Conservation (phyloP, 2,329 filamentous ascomycete species). For the Fusarium sp. region DNA sequence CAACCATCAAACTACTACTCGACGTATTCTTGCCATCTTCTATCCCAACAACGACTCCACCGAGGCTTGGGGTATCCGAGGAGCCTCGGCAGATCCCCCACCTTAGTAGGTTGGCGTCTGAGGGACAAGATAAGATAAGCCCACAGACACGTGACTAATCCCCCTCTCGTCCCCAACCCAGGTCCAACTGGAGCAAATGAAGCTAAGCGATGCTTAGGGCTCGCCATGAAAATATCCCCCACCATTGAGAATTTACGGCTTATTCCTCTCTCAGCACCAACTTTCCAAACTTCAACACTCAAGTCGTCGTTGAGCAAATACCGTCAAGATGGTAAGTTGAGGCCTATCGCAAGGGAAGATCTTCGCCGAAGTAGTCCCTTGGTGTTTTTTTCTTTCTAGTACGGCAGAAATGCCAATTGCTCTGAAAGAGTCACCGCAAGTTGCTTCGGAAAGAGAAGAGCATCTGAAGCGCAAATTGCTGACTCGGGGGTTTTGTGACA, state of each 20-base stretch:
- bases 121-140: constrained; percentile 20
- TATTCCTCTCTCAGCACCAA: constrained; percentile 44
- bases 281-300: constrained; percentile 48
- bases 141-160: constrained; percentile 34
- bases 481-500: constrained; percentile 78
- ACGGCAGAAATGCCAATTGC: constrained; percentile 58
- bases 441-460: constrained; percentile 86
- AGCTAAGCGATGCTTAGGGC: constrained; percentile 50
- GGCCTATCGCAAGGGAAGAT: constrained; percentile 47
- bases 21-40: constrained; percentile 2
- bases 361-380: constrained; percentile 17
- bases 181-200: constrained; percentile 35
- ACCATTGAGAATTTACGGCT: constrained; percentile 47
- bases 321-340: constrained; percentile 77
- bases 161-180: constrained; percentile 54
- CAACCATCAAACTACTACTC: not conserved
- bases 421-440: constrained; percentile 86
- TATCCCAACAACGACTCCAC: constrained; percentile 14
- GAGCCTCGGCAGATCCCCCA: constrained; percentile 40
- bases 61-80: constrained; percentile 22
- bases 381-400: constrained; percentile 43
- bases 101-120: not conserved
- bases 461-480: constrained; percentile 99
- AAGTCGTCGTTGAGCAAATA: constrained; percentile 57
- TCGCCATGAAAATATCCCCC: constrained; percentile 54